Evolutionary conservation across 495 filamentous ascomycete species (phyloP).

Genomic region (Aeminium ludgeri): DNA sequence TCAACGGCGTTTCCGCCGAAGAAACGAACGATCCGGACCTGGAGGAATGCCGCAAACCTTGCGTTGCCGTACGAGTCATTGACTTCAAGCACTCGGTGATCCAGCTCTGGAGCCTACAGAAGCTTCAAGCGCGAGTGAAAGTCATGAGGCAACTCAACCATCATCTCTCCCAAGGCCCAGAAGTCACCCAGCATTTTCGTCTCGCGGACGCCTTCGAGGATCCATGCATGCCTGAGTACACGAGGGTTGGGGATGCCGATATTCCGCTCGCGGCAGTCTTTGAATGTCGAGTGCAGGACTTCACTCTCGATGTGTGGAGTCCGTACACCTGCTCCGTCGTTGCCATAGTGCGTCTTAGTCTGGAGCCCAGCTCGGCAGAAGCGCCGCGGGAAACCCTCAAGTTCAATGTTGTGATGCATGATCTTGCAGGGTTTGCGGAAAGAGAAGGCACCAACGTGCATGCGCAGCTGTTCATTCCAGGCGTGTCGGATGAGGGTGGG

Average conservation of each 20-base stretch:
- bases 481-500: conserved; percentile 80
- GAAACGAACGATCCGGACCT: conserved; percentile 53
- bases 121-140: conserved; percentile 70
- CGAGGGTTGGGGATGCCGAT: conserved; percentile 82
- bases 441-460: conserved; percentile 91
- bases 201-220: conserved; percentile 66
- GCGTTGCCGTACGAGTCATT: conserved; percentile 76
- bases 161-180: conserved; percentile 72
- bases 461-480: conserved; percentile 86
- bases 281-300: conserved; percentile 87
- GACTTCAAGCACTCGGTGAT: conserved; percentile 80
- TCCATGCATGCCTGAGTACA: conserved; percentile 83
- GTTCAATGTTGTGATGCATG: conserved; percentile 97
- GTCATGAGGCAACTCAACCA: conserved; percentile 94
- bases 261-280: conserved; percentile 89
- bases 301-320: conserved; percentile 71
- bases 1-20: conserved; percentile 82
- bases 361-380: conserved; percentile 87
- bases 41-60: conserved; percentile 71
- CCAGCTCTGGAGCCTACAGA: conserved; percentile 87
- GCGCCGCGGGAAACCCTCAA: conserved; percentile 85
- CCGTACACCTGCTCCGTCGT: conserved; percentile 83
- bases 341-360: conserved; percentile 73
- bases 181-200: conserved; percentile 71
- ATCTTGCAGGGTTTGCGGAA: conserved; percentile 90